Evolutionary conservation across 129 eudicot genomes (phyloP), one percentile per base, ranked within the genome.

Genomic region (Logfia minima): DNA sequence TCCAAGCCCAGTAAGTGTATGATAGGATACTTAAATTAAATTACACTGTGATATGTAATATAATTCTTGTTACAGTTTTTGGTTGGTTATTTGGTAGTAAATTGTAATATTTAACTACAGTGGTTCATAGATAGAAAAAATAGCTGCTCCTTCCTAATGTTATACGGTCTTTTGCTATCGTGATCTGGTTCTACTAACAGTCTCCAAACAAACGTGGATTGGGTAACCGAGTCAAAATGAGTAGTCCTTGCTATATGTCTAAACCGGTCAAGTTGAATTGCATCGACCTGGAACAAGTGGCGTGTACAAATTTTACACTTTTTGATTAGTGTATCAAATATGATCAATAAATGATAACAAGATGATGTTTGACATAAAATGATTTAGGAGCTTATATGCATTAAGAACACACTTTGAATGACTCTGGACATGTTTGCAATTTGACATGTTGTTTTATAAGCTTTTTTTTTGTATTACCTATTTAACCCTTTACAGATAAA

Each of bases 1-100:
- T 21, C 87, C 90, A 45, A 70, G 83, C 68, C 84, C 97, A 13
- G 96, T 89, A n/a, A 56, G 89, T 75, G 97, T 86, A 65, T 90
- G 55, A 48, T 48, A 48, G 55, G 4, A 48, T 48, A 48, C 55
- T 48, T 48, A 3, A 48, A 48, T 11, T 24, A 26, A 62, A 62
- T 62, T 62, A 62, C 35, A 24, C 67, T 62, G 67, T 62, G 67
- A 62, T 13, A 62, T 62, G 67, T 62, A 62, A 62, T 62, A 62
- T 62, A 62, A 62, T 62, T 62, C 18, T 62, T 62, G 67, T 62
- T 29, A 62, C 67, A 24, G 67, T 24, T 62, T 62, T 62, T 62
- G 35, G n/a, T 62, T 62, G 29, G 34, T 62, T 62, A 62, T 29
- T 4, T 62, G 35, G 29, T 62, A 62, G 67, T 62, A 62, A 62